These are phyloP conservation scores for Trametes pubescens DNA, from an alignment of 1,284 basidiomycete genomes.

Conservation along the genomic window DNA sequence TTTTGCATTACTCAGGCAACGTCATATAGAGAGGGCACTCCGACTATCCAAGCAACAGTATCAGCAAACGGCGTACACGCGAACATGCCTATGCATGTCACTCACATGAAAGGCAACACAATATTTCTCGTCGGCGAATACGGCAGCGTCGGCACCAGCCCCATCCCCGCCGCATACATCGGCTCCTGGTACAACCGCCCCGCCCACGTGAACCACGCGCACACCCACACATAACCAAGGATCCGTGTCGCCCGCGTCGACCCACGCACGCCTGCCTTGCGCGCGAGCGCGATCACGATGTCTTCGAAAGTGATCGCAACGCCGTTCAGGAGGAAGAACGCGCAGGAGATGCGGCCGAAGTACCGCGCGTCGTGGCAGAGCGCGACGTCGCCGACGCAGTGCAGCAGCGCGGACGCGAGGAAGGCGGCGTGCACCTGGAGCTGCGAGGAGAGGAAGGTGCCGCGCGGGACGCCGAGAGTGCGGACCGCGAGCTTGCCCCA, in stretches of 20 bases:
- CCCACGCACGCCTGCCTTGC: constrained; percentile 4
- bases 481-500: constrained; percentile 19
- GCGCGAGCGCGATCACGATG: constrained; percentile 14
- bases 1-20: no score
- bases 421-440: constrained; percentile 27
- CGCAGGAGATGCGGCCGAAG: constrained; percentile 13
- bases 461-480: constrained; percentile 18
- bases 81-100: background rate
- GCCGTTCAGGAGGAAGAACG: constrained; percentile 25
- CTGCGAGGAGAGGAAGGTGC: constrained; percentile 26
- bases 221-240: constrained; percentile 34
- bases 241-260: background rate
- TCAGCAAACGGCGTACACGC: background rate
- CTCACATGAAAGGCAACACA: constrained; percentile 16
- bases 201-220: constrained; percentile 27
- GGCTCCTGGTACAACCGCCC: constrained; percentile 25
- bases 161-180: constrained; percentile 25
- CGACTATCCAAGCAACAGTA: background rate
- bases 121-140: constrained; percentile 19
- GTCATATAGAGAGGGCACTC: background rate
- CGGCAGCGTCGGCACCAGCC: constrained; percentile 18
- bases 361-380: constrained; percentile 2
- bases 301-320: constrained; percentile 27
- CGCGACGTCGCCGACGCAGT: constrained; percentile 28
- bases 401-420: constrained; percentile 22